Evolutionary conservation across 352 stramenopile genomes (phyloP).

Genomic region (Globisporangium solare): DNA sequence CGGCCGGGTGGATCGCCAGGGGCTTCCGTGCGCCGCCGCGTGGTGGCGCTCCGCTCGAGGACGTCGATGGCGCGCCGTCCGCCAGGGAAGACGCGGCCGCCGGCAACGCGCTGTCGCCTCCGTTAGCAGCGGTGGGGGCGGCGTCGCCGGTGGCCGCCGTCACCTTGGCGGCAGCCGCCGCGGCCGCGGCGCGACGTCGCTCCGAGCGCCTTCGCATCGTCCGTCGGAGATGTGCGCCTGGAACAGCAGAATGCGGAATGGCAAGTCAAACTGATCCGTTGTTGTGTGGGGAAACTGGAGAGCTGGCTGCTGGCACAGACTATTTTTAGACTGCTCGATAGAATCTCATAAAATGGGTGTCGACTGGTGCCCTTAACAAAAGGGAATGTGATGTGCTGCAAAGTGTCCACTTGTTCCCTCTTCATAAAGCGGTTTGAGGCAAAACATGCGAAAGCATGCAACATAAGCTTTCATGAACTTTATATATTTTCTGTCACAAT

Average conservation of each 20-base stretch:
- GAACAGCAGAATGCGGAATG: neutral
- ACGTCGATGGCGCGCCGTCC: neutral
- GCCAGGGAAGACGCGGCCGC: neutral
- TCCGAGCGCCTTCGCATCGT: slow-evolving; percentile 46
- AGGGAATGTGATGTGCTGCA: no score
- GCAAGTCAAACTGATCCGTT: neutral
- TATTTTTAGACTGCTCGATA: neutral
- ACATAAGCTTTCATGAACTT: no score
- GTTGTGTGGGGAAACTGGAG: neutral
- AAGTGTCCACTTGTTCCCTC: no score
- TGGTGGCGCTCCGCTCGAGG: neutral
- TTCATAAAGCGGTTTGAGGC: no score
- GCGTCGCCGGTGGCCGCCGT: slow-evolving; percentile 9
- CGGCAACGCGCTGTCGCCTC: neutral
- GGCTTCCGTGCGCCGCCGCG: slow-evolving; percentile 28
- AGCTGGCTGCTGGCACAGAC: neutral
- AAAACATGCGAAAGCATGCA: no score
- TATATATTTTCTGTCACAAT: neutral
- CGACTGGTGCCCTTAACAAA: no score
- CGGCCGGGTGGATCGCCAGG: slow-evolving; percentile 38
- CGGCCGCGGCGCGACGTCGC: slow-evolving; percentile 39
- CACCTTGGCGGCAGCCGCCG: slow-evolving; percentile 18
- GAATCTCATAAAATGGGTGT: no score
- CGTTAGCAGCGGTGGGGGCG: neutral
- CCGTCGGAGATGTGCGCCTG: neutral